Evolutionary conservation across 345 rosid species (phyloP), one percentile per base, ranked within the genome.

Genomic region (Citrus medica): DNA sequence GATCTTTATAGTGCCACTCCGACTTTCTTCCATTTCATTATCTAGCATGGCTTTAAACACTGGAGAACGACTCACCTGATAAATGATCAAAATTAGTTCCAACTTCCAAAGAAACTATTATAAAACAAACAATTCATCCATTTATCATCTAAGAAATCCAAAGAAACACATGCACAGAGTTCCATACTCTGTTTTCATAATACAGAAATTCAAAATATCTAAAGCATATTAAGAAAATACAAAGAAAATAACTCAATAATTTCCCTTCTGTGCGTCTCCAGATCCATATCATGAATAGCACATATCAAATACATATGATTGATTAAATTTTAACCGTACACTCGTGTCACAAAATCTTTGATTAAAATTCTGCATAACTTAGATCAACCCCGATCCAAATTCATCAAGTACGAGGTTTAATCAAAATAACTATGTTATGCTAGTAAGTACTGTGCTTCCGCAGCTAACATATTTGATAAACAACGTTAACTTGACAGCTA

Each of bases 41-140:
- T 88, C 91, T 12, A 92, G 88, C 98, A 95, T 93, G 14, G 97
- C 98, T 85, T 87, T 89, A 68, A 95, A 93, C 58, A 95, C 94
- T 0, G 96, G 98, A 0, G 97, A 95, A 30, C 93, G 93, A 69
- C 85, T 87, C 30, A 83, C 96, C 96, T 93, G 84, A 56, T 77
- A 71, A 66, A 17, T 19, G 22, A 53, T 53, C 38, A 78, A 56
- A 59, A 38, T 35, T 38, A 38, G 7, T 25, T 25, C 35, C 35
- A 35, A 17, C 7, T 25, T 25, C 35, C 55, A 58, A 35, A 78
- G 70, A 4, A 8, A 35, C 61, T 25, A 24, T 12, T n/a, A 75
- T 69, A 8, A 22, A 58, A 65, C 5, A 25, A 74, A 60, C 2
- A 6, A 32, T 9, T 10, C 69, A 53, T 59, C 67, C 65, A 24